Base-by-base conservation (phyloP, 768 basidiomycete genomes). In the Auriscalpium microsporum region DNA sequence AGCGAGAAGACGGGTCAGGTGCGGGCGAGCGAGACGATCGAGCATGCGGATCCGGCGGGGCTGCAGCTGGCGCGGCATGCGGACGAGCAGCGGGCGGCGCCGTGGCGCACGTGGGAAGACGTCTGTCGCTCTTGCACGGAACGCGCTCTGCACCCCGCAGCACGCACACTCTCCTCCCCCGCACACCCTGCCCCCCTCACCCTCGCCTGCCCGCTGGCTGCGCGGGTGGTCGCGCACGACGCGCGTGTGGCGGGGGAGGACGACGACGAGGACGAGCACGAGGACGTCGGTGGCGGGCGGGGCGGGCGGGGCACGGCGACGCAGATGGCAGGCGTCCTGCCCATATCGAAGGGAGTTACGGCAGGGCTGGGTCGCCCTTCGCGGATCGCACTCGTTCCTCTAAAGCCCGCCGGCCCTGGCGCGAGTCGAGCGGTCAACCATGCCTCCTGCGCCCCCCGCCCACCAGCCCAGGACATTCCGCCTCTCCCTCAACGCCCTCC, bases 401-500 rank as follows among this genome's bases (percentile, higher is more conserved):
- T 45, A 35, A 13, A 23, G 19, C 35, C 35, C 21, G 36, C 9
- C 10, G 16, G 21, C 37, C 40, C 33, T n/a, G n/a, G n/a, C n/a
- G n/a, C n/a, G n/a, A n/a, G n/a, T n/a, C n/a, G n/a, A n/a, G n/a
- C n/a, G n/a, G n/a, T n/a, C n/a, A n/a, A 13, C 46, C 47, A 57
- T 61, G 61, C 40, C 44, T 21, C 7, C 55, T 38, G 37, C 17
- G 11, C 9, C 56, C 34, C 17, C 52, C 60, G 35, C 57, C 48
- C 63, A 59, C 45, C 69, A 66, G 57, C 67, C 69, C 34, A 69
- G 63, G 60, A 68, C 69, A 21, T 57, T 68, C 62, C 63, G 56
- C 38, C 69, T 78, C 55, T 50, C 65, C n/a, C 59, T 67, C 17
- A 64, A 61, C 47, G 67, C 68, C 23, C 57, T 79, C 8, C 65